Base-by-base conservation (phyloP, 805 yeast species). In the Zygosaccharomyces bailii region DNA sequence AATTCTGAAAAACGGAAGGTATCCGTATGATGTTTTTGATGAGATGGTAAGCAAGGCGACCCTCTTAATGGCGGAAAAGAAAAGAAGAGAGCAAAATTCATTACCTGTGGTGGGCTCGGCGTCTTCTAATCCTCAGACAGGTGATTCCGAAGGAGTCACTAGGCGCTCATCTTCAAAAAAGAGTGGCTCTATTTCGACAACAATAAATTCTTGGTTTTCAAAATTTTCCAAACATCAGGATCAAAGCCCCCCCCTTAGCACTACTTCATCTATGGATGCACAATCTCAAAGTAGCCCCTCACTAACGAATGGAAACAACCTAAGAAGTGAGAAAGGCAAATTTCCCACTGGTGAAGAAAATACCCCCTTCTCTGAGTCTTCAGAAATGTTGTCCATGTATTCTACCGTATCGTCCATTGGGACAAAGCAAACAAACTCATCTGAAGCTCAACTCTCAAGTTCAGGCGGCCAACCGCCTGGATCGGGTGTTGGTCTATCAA, bases 21-120 rank as follows among this genome's bases (percentile, higher is more conserved):
- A 54, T 36, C 63, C 60, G 2, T 58, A 55, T 42, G 64, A 60
- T 39, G 49, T 57, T 2, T 44, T 54, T 20, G 64, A 60, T 43
- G 60, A 53, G 33, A 46, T 56, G 52, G 56, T 53, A 20, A 34
- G 42, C 1, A 53, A 55, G 37, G 54, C 55, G 1, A 49, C 54
- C 4, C 35, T 47, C 13, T 23, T 47, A 13, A 38, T 50, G 19
- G 55, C 56, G 6, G 48, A 45, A 34, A 46, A 48, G 33, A 51
- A 44, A 42, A 47, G 49, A 17, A 50, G 36, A 32, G 47, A 41
- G 17, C 33, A 39, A 6, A 42, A 36, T 13, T 27, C 46, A 7
- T 27, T 45, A 30, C 49, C 52, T n/a, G 20, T 34, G 11, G 30
- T 44, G 7, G 25, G 37, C 14, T 24, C 39, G 10, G n/a, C 38